phyloP scores from a whole-genome alignment of 345 rosid species.

The Mercurialis annua region DNA sequence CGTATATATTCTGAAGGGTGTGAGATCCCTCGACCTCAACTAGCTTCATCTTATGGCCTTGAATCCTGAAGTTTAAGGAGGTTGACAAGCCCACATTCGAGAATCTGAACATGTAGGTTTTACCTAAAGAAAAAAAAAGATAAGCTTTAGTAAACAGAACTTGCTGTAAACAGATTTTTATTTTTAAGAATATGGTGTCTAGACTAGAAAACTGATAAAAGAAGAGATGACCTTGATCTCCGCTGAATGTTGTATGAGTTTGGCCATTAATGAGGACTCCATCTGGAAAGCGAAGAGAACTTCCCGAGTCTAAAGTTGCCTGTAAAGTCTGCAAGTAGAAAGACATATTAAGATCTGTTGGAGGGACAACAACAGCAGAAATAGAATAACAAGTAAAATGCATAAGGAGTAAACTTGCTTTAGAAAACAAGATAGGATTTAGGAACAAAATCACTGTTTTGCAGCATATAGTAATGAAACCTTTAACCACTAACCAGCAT shows the following conservation, averaged over 20 bases:
- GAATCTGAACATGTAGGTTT: slow-evolving; percentile 80
- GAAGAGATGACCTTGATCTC: slow-evolving; percentile 31
- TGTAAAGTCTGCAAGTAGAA: slow-evolving; percentile 41
- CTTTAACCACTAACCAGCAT: neutral
- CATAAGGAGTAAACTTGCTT: neutral
- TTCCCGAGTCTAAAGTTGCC: slow-evolving; percentile 62
- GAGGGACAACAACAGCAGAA: neutral
- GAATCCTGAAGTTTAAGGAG: slow-evolving; percentile 79
- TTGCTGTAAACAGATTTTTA: neutral
- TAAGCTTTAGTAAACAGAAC: slow-evolving; percentile 6
- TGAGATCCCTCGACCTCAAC: slow-evolving; percentile 95
- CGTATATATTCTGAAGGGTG: slow-evolving; percentile 60
- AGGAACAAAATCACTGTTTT: neutral
- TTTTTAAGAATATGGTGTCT: neutral
- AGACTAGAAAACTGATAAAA: neutral
- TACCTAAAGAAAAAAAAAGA: slow-evolving; percentile 44
- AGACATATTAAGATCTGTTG: neutral
- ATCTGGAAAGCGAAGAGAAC: slow-evolving; percentile 53
- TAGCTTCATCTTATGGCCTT: slow-evolving; percentile 69
- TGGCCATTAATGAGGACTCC: slow-evolving; percentile 43
- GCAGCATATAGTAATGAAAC: neutral
- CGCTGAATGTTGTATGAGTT: slow-evolving; percentile 30
- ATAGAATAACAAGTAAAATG: neutral
- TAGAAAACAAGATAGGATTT: too few species aligned
- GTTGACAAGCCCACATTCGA: slow-evolving; percentile 76